phyloP scores from a whole-genome alignment of 2,329 filamentous ascomycete species.

The Colletotrichum lentis region DNA sequence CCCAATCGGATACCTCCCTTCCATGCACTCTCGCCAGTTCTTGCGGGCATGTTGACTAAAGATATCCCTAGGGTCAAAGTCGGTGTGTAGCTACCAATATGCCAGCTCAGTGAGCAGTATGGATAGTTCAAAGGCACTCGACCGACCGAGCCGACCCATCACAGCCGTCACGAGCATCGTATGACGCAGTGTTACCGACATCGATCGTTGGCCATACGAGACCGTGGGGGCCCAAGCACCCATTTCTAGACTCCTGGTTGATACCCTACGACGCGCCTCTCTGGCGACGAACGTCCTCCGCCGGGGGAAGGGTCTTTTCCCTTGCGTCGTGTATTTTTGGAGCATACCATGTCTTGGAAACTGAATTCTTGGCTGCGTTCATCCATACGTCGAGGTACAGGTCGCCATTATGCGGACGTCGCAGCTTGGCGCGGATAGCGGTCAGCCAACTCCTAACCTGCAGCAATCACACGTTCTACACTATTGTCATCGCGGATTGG shows the following conservation, averaged over 20 bases:
- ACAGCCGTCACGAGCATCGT: background rate
- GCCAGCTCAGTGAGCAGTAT: background rate
- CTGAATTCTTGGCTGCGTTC: too few relatives aligned
- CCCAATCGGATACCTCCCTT: conserved; percentile 32
- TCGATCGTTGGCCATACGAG: background rate
- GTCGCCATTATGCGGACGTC: too few relatives aligned
- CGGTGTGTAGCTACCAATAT: background rate
- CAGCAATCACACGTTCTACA: too few relatives aligned
- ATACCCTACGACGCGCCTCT: too few relatives aligned
- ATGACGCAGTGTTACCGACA: background rate
- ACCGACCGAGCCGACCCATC: background rate
- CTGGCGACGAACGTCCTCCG: background rate
- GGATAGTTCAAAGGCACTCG: background rate
- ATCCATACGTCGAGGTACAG: too few relatives aligned
- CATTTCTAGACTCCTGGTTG: background rate
- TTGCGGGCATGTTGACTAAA: conserved; percentile 12
- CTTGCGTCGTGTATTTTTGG: too few relatives aligned
- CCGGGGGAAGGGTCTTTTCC: too few relatives aligned
- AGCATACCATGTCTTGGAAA: too few relatives aligned
- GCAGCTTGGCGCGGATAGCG: too few relatives aligned
- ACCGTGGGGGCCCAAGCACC: background rate
- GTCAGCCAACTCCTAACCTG: too few relatives aligned
- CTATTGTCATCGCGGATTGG: too few relatives aligned
- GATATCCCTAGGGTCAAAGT: background rate
- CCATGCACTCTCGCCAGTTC: background rate